phyloP scores from a whole-genome alignment of 441 rosid genomes.

The Populus hybrid region DNA sequence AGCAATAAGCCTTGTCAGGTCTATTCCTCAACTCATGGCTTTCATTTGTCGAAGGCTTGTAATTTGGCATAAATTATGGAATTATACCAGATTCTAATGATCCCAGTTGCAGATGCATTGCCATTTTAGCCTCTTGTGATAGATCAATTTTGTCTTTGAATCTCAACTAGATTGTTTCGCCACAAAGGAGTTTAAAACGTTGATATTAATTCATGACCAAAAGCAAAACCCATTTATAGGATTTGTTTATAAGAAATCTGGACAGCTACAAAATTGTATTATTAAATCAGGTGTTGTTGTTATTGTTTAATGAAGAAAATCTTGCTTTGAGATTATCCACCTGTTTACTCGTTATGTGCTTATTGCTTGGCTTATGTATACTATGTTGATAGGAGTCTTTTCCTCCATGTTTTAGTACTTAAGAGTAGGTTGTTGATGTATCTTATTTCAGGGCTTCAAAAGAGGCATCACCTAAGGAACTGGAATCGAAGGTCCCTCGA shows the following conservation, averaged over 20 bases:
- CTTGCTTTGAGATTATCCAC: neutral
- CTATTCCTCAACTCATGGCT: neutral
- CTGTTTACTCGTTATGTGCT: neutral
- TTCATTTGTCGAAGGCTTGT: neutral
- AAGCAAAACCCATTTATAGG: neutral
- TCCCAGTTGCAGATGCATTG: too few species aligned
- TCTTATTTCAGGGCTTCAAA: constrained; percentile 40
- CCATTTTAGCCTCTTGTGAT: too few species aligned
- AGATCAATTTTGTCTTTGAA: too few species aligned
- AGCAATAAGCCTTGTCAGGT: neutral
- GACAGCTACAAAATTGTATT: neutral
- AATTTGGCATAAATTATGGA: neutral
- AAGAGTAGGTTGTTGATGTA: neutral
- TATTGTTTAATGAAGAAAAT: neutral
- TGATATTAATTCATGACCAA: neutral
- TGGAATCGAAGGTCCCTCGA: constrained; percentile 46
- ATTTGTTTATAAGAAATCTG: neutral
- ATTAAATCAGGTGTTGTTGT: neutral
- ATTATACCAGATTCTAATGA: too few species aligned
- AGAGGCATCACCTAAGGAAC: constrained; percentile 53
- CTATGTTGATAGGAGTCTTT: neutral
- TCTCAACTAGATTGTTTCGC: neutral
- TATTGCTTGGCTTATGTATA: neutral
- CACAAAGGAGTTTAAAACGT: neutral
- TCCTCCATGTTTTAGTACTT: neutral